Conservation (phyloP, 2,329 filamentous ascomycete genomes). For the Epichloe typhina region DNA sequence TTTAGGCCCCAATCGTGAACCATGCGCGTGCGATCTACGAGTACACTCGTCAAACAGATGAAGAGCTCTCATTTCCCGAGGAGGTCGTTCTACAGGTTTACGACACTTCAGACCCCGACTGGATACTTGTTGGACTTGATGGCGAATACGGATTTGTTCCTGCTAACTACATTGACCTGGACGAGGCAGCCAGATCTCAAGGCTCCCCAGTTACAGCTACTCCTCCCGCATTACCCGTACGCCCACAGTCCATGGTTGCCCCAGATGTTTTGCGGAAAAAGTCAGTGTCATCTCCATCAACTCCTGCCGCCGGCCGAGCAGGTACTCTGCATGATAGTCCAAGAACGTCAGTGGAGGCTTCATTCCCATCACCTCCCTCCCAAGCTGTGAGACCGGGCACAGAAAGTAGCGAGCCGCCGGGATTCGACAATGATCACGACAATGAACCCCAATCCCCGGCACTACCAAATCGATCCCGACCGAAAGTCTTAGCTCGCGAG, state of each 20-base stretch:
- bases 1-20: slow-evolving; percentile 49
- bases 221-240: slow-evolving; percentile 31
- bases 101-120: slow-evolving; percentile 85
- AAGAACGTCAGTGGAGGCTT: slow-evolving; percentile 17
- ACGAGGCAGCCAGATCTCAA: slow-evolving; percentile 32
- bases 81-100: slow-evolving; percentile 73
- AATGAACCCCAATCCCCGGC: slow-evolving; percentile 22
- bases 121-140: slow-evolving; percentile 80
- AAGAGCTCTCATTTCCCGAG: slow-evolving; percentile 92
- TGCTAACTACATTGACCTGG: slow-evolving; percentile 83
- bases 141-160: slow-evolving; percentile 89
- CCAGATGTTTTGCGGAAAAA: slow-evolving; percentile 19
- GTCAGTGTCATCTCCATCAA: slow-evolving; percentile 17
- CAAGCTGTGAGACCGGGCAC: slow-evolving; percentile 15
- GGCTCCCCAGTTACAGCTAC: slow-evolving; percentile 20
- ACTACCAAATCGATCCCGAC: slow-evolving; percentile 24
- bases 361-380: slow-evolving; percentile 12
- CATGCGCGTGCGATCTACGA: slow-evolving; percentile 92
- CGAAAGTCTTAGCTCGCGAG: slow-evolving; percentile 1
- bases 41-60: slow-evolving; percentile 92
- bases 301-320: slow-evolving; percentile 42
- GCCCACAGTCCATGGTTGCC: slow-evolving; percentile 22
- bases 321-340: slow-evolving; percentile 38
- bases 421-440: slow-evolving; percentile 20
- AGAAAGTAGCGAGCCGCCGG: slow-evolving; percentile 14